A percentile compares a stretch with the other conserved stretches of the same genome.
phyloP scores from a whole-genome alignment of 1,139 yeast genomes.

The Geotrichum siamense region DNA sequence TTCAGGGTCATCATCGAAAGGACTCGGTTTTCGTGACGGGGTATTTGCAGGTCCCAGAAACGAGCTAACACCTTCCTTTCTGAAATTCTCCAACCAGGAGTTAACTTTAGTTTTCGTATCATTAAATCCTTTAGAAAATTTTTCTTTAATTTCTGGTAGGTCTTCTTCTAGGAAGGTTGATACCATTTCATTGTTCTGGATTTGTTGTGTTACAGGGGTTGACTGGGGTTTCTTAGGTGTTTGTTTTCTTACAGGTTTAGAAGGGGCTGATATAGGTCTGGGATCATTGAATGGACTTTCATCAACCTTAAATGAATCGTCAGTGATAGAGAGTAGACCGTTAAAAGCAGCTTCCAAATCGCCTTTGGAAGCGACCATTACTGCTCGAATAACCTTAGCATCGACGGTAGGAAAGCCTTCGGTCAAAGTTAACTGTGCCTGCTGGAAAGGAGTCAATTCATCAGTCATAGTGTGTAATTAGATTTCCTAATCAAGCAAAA shows the following conservation, averaged over 20 bases:
- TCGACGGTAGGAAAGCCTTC: slow-evolving; percentile 81
- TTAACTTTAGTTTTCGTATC: slow-evolving; percentile 77
- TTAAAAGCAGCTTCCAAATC: slow-evolving; percentile 78
- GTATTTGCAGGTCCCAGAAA: slow-evolving; percentile 19
- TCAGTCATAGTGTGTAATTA: not conserved
- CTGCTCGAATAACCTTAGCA: slow-evolving; percentile 62
- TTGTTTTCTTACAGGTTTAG: not conserved
- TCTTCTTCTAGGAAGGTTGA: slow-evolving; percentile 49
- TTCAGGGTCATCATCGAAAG: slow-evolving; percentile 17
- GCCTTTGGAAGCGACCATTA: slow-evolving; percentile 82
- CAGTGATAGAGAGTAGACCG: slow-evolving; percentile 73
- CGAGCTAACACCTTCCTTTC: slow-evolving; percentile 43
- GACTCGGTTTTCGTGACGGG: slow-evolving; percentile 9
- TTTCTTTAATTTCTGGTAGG: slow-evolving; percentile 60
- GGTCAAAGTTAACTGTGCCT: slow-evolving; percentile 46
- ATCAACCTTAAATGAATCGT: slow-evolving; percentile 63
- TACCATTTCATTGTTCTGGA: slow-evolving; percentile 29
- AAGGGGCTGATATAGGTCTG: slow-evolving; percentile 24
- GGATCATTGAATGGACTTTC: slow-evolving; percentile 10
- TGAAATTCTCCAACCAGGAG: slow-evolving; percentile 72
- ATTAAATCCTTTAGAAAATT: slow-evolving; percentile 67
- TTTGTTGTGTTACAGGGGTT: not conserved
- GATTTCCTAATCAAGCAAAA: no score
- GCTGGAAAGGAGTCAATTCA: slow-evolving; percentile 52
- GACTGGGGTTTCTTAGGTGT: not conserved